Percentiles rank a stretch among this genome's conserved stretches.
phyloP scores from a whole-genome alignment of 192 early-diverging fungal species.

The Lobulomyces angularis region DNA sequence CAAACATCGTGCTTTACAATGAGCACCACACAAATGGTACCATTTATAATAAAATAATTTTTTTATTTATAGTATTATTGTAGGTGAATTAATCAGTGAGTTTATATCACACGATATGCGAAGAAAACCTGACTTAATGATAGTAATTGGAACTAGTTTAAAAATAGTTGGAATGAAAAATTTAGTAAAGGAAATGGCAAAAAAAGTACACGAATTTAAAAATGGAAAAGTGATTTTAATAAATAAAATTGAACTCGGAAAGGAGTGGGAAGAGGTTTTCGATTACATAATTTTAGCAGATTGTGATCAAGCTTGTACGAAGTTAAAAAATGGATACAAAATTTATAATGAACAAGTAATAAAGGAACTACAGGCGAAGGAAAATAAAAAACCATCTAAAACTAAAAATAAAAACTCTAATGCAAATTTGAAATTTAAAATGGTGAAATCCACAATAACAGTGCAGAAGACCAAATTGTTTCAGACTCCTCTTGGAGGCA shows the following conservation, averaged over 20 bases:
- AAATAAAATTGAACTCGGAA: conserved; percentile 49
- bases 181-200: conserved; percentile 61
- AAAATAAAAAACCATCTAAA: too few relatives aligned
- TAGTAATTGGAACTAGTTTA: conserved; percentile 83
- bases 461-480: too few relatives aligned
- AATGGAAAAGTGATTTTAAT: conserved; percentile 55
- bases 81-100: too few relatives aligned
- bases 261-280: conserved; percentile 67
- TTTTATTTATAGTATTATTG: too few relatives aligned
- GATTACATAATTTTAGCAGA: conserved; percentile 64
- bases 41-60: too few relatives aligned
- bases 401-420: too few relatives aligned
- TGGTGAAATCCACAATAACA: too few relatives aligned
- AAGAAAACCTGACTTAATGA: conserved; percentile 54
- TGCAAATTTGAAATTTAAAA: too few relatives aligned
- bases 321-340: too few relatives aligned
- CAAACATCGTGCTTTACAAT: conserved; percentile 91
- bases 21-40: conserved; percentile 70
- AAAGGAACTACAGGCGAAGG: too few relatives aligned
- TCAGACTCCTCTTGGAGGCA: conserved; percentile 65
- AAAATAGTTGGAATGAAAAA: conserved; percentile 66
- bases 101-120: conserved; percentile 17
- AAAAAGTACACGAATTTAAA: too few relatives aligned
- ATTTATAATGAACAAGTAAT: too few relatives aligned
- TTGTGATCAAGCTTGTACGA: conserved; percentile 53